Percentiles rank a stretch among this genome's conserved stretches.
These are phyloP conservation scores for Pulveroboletus sp. DNA, from an alignment of 768 basidiomycete species.

Conservation along the genomic window DNA sequence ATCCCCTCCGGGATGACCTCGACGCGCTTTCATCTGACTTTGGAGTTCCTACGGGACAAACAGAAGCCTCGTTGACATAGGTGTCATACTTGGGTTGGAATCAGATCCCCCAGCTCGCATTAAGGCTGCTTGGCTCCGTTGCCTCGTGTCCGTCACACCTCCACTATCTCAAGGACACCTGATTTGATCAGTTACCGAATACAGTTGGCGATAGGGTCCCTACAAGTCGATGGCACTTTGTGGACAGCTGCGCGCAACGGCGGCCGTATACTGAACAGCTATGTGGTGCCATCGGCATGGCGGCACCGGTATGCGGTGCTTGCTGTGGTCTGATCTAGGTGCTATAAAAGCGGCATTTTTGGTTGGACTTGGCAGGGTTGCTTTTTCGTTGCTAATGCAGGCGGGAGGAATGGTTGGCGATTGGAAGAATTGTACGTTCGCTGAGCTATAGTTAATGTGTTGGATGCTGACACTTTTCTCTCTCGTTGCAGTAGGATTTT, in stretches of 20 bases:
- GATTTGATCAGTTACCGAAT: neutral
- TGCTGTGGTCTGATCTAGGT: conserved; percentile 9
- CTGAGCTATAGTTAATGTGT: neutral
- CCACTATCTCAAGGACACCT: neutral
- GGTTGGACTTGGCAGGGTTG: neutral
- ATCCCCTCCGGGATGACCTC: too few relatives aligned
- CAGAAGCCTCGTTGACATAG: too few relatives aligned
- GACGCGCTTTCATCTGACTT: too few relatives aligned
- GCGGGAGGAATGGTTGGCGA: too few relatives aligned
- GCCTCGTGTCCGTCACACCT: neutral
- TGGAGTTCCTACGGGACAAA: too few relatives aligned
- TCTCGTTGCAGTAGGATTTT: neutral
- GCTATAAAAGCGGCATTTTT: neutral
- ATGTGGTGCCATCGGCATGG: neutral
- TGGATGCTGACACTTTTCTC: neutral
- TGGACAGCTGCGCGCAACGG: neutral
- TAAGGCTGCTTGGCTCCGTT: too few relatives aligned
- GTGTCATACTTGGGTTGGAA: too few relatives aligned
- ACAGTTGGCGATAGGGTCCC: neutral
- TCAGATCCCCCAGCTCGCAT: too few relatives aligned
- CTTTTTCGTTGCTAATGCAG: too few relatives aligned
- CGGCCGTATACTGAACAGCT: neutral
- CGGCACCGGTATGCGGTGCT: conserved; percentile 14
- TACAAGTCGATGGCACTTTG: neutral
- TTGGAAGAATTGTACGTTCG: conserved; percentile 1